Base-by-base conservation (phyloP, 441 rosid genomes). In the Croton laevigatus region DNA sequence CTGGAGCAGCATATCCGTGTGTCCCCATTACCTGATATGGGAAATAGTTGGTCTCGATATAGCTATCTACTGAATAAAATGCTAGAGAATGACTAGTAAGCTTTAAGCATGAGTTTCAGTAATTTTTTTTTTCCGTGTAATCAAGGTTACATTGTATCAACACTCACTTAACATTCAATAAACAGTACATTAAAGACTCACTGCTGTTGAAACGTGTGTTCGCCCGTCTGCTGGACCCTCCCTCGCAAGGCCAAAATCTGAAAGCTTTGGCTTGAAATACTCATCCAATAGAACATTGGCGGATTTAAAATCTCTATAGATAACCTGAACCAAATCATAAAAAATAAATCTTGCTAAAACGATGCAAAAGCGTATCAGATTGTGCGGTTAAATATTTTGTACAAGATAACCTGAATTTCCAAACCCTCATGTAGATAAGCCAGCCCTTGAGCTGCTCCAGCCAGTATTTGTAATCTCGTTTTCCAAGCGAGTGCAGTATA, bases 191-290 rank as follows among this genome's bases (percentile, higher is more conserved):
- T 36, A 44, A 37, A 40, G 52, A 81, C 94, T 86, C 77, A 93
- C 97, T 4, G 86, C 91, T 10, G 98, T 93, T 40, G 97, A 89
- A 74, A 93, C 97, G 58, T 91, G 98, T 19, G 93, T 87, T 38
- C 59, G 78, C 69, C 88, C 98, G 4, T 77, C 88, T 34, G 79
- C 38, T 53, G 97, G 97, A 5, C 98, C 98, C 75, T 88, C 96
- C 84, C 98, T 82, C 1, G 94, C 98, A 44, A 93, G 93, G 6
- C 98, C 96, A 59, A 93, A 93, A 80, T 93, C 98, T 8, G 97
- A 91, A 74, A 93, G 89, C 81, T 84, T 93, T 1, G 97, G 86
- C n/a, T 81, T 79, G 45, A 87, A 81, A 44, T 82, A 74, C 54
- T 88, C 91, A 66, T 91, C 82, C 75, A 91, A 53, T 52, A 91